Evolutionary conservation across 2,329 filamentous ascomycete genomes (phyloP).

Genomic region (Cladobotryum protrusum): DNA sequence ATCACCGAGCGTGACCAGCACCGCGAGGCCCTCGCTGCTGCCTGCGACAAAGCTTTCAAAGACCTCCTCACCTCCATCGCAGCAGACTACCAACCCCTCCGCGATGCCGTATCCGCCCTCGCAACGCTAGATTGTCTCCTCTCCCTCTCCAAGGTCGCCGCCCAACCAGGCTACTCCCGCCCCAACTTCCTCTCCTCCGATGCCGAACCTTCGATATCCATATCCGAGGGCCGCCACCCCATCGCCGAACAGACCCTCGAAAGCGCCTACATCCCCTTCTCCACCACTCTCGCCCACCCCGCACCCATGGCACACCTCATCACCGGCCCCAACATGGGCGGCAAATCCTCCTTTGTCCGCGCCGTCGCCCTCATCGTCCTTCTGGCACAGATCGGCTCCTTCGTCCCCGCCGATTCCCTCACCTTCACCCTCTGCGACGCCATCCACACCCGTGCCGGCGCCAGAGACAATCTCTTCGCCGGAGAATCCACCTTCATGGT

Average conservation of each 20-base stretch:
- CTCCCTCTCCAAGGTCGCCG: slow-evolving; percentile 76
- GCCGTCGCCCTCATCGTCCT: slow-evolving; percentile 86
- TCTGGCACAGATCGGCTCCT: slow-evolving; percentile 91
- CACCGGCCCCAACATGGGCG: slow-evolving; percentile 98
- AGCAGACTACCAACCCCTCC: slow-evolving; percentile 79
- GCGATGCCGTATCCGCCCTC: slow-evolving; percentile 80
- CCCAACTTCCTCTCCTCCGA: slow-evolving; percentile 60
- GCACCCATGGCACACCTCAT: slow-evolving; percentile 71
- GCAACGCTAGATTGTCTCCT: slow-evolving; percentile 85
- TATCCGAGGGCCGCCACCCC: slow-evolving; percentile 69
- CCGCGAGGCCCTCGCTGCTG: slow-evolving; percentile 85
- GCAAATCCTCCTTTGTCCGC: slow-evolving; percentile 95
- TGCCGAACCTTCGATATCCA: slow-evolving; percentile 58
- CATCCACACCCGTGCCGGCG: slow-evolving; percentile 92
- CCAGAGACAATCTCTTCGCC: slow-evolving; percentile 90
- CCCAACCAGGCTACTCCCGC: slow-evolving; percentile 80
- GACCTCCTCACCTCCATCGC: slow-evolving; percentile 67
- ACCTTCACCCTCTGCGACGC: slow-evolving; percentile 79
- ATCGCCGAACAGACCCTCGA: slow-evolving; percentile 91
- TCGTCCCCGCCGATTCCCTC: slow-evolving; percentile 74
- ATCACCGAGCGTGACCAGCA: slow-evolving; percentile 88
- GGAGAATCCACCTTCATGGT: slow-evolving; percentile 98
- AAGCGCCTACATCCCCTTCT: slow-evolving; percentile 86
- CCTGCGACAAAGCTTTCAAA: slow-evolving; percentile 78
- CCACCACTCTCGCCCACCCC: slow-evolving; percentile 63